phyloP scores from a whole-genome alignment of 176 grass and related monocot species.

The Cenchrus purpureus region DNA sequence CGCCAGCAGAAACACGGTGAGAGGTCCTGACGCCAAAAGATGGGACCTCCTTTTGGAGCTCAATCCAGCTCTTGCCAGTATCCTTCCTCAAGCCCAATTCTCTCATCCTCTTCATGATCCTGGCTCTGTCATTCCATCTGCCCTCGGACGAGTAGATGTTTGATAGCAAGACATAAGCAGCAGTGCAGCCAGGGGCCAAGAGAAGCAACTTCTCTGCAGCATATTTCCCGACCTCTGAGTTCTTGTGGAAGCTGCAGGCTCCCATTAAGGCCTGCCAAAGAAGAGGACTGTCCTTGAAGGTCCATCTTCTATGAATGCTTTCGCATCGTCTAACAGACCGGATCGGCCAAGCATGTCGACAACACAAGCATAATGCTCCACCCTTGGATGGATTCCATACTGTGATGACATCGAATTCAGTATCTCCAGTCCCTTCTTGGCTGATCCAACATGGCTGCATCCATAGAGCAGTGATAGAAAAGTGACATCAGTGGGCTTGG shows the following conservation, averaged over 20 bases:
- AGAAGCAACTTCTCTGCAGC: slow-evolving; percentile 66
- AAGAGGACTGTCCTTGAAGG: slow-evolving; percentile 44
- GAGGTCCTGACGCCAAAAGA: slow-evolving; percentile 46
- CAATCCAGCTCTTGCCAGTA: slow-evolving; percentile 88
- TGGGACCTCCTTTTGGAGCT: slow-evolving; percentile 64
- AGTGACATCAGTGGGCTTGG: slow-evolving; percentile 71
- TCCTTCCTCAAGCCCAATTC: slow-evolving; percentile 71
- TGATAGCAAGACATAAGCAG: slow-evolving; percentile 74
- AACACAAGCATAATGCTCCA: slow-evolving; percentile 84
- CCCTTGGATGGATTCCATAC: slow-evolving; percentile 56
- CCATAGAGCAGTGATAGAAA: slow-evolving; percentile 84
- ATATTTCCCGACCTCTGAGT: slow-evolving; percentile 68
- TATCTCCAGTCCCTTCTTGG: slow-evolving; percentile 69
- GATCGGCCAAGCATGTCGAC: slow-evolving; percentile 87
- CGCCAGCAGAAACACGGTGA: slow-evolving; percentile 42
- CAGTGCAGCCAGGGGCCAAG: slow-evolving; percentile 51
- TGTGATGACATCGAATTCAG: slow-evolving; percentile 67
- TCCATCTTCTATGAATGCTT: slow-evolving; percentile 71
- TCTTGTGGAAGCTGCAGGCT: slow-evolving; percentile 75
- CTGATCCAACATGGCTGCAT: slow-evolving; percentile 78
- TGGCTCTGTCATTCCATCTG: slow-evolving; percentile 69
- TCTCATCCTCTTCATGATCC: slow-evolving; percentile 71
- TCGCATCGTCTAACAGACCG: slow-evolving; percentile 59
- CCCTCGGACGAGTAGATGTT: slow-evolving; percentile 75
- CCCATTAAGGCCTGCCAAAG: slow-evolving; percentile 91